phyloP scores from a whole-genome alignment of 1,284 basidiomycete genomes.

The Leccinum colubrinum region DNA sequence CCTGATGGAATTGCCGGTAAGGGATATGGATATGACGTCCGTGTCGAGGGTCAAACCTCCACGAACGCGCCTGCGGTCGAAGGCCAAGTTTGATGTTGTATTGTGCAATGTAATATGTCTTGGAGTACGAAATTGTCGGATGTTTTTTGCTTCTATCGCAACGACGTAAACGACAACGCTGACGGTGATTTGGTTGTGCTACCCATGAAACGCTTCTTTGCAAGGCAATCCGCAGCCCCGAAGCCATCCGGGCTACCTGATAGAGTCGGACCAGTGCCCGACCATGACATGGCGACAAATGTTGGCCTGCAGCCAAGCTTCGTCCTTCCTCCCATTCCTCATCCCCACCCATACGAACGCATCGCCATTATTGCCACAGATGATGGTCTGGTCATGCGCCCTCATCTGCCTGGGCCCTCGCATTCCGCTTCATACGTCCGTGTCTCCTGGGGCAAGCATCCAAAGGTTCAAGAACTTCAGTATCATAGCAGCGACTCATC shows the following conservation, averaged over 20 bases:
- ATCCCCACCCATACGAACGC: constrained; percentile 69
- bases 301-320: constrained; percentile 58
- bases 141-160: neutral
- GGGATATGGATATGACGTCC: constrained; percentile 77
- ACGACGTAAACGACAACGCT: neutral
- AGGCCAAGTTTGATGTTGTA: constrained; percentile 23
- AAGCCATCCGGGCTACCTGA: neutral
- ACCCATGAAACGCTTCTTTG: constrained; percentile 28
- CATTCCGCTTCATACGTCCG: constrained; percentile 45
- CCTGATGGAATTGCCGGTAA: constrained; percentile 62
- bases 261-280: neutral
- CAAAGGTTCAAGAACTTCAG: constrained; percentile 53
- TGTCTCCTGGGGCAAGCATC: constrained; percentile 61
- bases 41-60: constrained; percentile 39
- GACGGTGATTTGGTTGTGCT: neutral
- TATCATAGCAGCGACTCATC: constrained; percentile 30
- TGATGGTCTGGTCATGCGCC: constrained; percentile 64
- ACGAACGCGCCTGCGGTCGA: constrained; percentile 19
- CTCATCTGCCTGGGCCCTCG: constrained; percentile 41
- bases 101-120: constrained; percentile 12
- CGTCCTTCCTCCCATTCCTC: constrained; percentile 62
- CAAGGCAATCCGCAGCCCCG: constrained; percentile 10
- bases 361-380: constrained; percentile 56
- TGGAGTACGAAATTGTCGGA: constrained; percentile 3
- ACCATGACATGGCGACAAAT: constrained; percentile 16